phyloP scores from a whole-genome alignment of 169 alveolate genomes.

The Cryptosporidium viatorum region DNA sequence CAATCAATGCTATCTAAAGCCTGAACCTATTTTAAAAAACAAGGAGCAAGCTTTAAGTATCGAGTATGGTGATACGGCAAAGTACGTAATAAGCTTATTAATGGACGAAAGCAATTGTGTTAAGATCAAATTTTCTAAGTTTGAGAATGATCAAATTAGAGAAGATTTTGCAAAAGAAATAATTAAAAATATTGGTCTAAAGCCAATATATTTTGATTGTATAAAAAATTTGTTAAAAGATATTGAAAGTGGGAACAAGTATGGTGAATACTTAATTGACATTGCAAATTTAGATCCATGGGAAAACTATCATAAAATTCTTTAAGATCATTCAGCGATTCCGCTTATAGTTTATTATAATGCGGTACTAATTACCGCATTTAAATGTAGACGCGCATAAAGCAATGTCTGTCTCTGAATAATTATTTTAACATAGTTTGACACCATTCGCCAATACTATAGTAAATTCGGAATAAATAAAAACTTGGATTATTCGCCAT shows the following conservation, averaged over 20 bases:
- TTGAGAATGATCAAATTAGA: slow-evolving; percentile 17
- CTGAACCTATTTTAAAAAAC: background rate
- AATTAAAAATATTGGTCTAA: slow-evolving; percentile 26
- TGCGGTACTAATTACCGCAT: slow-evolving; percentile 28
- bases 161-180: slow-evolving; percentile 22
- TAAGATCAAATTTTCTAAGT: slow-evolving; percentile 11
- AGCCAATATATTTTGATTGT: slow-evolving; percentile 36
- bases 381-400: slow-evolving; percentile 62
- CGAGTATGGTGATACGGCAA: background rate
- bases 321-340: background rate
- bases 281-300: slow-evolving; percentile 68
- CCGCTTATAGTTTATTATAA: background rate
- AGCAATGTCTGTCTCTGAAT: slow-evolving; percentile 63
- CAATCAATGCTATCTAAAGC: background rate
- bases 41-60: background rate
- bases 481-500: background rate
- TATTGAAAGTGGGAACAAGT: background rate
- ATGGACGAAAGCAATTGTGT: slow-evolving; percentile 3
- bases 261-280: background rate
- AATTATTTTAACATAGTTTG: background rate
- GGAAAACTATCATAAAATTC: slow-evolving; percentile 7
- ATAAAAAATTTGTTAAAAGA: slow-evolving; percentile 13
- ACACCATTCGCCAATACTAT: background rate
- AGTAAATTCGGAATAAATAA: background rate
- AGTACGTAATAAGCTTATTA: background rate